Evolutionary conservation across 345 rosid species (phyloP), one percentile per base, ranked within the genome.

Genomic region (Brassica rapa): DNA sequence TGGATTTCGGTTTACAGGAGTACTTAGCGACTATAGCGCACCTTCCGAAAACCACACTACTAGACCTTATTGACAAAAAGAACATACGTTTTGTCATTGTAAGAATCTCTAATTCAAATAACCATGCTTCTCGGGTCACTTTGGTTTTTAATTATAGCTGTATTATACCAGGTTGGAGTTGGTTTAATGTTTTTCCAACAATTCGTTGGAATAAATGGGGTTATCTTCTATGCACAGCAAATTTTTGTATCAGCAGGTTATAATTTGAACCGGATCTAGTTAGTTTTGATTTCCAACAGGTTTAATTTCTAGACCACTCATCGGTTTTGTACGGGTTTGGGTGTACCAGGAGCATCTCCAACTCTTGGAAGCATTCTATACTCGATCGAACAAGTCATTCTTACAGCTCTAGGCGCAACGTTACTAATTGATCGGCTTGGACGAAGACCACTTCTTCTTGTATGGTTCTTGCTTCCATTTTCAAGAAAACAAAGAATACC

Each of bases 131-230:
- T 23, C 32, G 16, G 37, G 59, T 80, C 10, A 3, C 2, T 64
- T 80, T 29, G 73, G 80, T 64, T 69, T 69, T 70, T 63, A 56
- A 5, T 10, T 10, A 46, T 59, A 3, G 25, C 51, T 55, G 19
- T 24, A 51, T 66, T 10, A 21, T 12, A 68, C 16, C 72, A 88
- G 89, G 80, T 88, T 2, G 89, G 86, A 63, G 86, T 84, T 59
- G 91, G 88, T 69, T 62, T 88, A 15, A 86, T 88, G 91, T 63
- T 77, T 71, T 82, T 84, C 71, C 87, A 83, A 32, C 89, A 88
- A 70, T 82, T 70, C 72, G 74, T 78, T 15, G 91, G 91, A 69
- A 81, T 83, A 63, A 86, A 78, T 59, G 87, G 87, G 3, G 81
- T 83, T 55, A 74, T 81, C 61, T 88, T 80, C 74, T 88, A 88